Evolutionary conservation across 2,329 filamentous ascomycete genomes (phyloP).

Genomic region (Sporothrix mexicana): DNA sequence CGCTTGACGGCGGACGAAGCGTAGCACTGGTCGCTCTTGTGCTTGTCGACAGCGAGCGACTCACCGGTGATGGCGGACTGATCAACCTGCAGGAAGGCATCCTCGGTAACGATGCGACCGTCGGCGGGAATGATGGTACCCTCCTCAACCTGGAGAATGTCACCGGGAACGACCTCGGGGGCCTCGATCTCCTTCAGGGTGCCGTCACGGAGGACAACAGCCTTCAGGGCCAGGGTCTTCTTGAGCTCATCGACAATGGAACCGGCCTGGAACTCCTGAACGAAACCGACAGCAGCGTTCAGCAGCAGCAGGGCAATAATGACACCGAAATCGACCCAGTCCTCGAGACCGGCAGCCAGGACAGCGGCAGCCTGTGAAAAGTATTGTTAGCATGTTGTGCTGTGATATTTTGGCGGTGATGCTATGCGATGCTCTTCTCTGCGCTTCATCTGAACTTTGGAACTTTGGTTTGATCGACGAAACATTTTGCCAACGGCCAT

Average conservation of each 20-base stretch:
- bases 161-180: conserved; percentile 83
- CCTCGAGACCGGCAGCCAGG: conserved; percentile 80
- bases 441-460: neutral
- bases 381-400: conserved; percentile 15
- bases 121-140: conserved; percentile 91
- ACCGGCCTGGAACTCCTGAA: conserved; percentile 88
- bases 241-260: conserved; percentile 91
- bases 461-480: conserved; percentile 35
- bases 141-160: conserved; percentile 89
- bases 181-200: conserved; percentile 79
- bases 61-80: conserved; percentile 92
- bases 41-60: conserved; percentile 89
- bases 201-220: conserved; percentile 83
- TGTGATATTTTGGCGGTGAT: neutral
- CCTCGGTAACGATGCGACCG: conserved; percentile 81
- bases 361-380: conserved; percentile 68
- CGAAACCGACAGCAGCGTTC: conserved; percentile 84
- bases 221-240: conserved; percentile 78
- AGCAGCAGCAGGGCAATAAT: conserved; percentile 80
- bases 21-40: conserved; percentile 79
- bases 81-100: conserved; percentile 86
- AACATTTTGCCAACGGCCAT: conserved; percentile 23
- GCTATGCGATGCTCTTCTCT: neutral
- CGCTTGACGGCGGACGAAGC: conserved; percentile 89
- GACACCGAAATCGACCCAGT: conserved; percentile 94